Evolutionary conservation across 208 protist genomes (phyloP).

Genomic region (Blastocrithidia nonstop): DNA sequence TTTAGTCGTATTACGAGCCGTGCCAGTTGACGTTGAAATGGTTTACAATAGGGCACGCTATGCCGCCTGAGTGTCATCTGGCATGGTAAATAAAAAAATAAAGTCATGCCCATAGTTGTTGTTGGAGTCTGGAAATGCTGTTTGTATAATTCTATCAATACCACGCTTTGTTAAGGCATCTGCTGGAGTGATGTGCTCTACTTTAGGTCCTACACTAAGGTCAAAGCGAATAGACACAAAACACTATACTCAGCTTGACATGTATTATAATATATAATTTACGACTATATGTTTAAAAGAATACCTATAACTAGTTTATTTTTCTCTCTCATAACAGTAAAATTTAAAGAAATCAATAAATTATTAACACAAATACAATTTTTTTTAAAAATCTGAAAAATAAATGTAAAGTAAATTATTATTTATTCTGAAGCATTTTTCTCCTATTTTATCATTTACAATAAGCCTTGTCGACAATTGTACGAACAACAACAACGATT

Average conservation of each 20-base stretch:
- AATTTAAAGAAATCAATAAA: no score
- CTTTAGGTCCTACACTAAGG: constrained; percentile 60
- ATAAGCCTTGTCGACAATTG: no score
- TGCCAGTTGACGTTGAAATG: constrained; percentile 4
- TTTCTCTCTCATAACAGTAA: constrained; percentile 6
- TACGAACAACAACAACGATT: no score
- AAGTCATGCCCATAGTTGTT: constrained; percentile 64
- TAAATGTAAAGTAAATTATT: background rate
- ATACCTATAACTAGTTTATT: background rate
- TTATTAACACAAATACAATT: background rate
- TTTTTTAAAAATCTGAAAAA: background rate
- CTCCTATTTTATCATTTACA: no score
- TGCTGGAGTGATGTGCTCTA: constrained; percentile 42
- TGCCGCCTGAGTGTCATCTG: constrained; percentile 22
- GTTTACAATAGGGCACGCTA: constrained; percentile 4
- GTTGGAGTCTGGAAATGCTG: constrained; percentile 78
- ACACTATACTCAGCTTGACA: constrained; percentile 59
- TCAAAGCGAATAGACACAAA: constrained; percentile 79
- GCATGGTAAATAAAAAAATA: constrained; percentile 73
- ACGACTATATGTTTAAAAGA: background rate
- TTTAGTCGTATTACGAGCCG: constrained; percentile 7
- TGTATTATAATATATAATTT: constrained; percentile 1
- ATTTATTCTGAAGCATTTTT: background rate
- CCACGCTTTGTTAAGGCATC: constrained; percentile 41
- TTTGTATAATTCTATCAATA: constrained; percentile 20